Evolutionary conservation across 192 early-diverging fungal genomes (phyloP).

Genomic region (Pilobolus umbonatus): DNA sequence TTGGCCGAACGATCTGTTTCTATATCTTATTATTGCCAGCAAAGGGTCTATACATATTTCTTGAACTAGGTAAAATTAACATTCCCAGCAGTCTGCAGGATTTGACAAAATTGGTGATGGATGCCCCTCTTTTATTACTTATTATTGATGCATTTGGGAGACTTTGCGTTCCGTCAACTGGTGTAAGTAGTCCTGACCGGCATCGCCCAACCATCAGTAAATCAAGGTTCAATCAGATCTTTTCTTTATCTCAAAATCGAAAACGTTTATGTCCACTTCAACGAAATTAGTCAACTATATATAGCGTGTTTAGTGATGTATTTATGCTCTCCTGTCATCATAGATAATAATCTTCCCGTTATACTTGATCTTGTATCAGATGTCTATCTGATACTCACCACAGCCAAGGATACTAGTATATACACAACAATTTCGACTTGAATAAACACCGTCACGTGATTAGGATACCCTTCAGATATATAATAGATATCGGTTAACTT

Average conservation of each 20-base stretch:
- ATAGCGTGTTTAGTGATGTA: no score
- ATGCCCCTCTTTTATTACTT: slow-evolving; percentile 5
- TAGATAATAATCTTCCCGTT: no score
- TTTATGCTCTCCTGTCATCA: no score
- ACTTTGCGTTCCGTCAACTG: slow-evolving; percentile 2
- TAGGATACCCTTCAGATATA: no score
- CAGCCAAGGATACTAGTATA: no score
- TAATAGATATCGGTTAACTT: no score
- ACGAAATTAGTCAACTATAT: no score
- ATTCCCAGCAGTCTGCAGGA: background rate
- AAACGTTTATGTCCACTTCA: slow-evolving; percentile 2
- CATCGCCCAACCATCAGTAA: background rate
- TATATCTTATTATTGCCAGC: slow-evolving; percentile 7
- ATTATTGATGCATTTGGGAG: slow-evolving; percentile 8
- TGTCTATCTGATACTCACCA: no score
- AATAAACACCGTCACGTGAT: no score
- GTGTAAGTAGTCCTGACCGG: background rate
- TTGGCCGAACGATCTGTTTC: no score
- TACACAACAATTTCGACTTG: no score
- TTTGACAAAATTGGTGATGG: slow-evolving; percentile 6
- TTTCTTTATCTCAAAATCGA: slow-evolving; percentile 5
- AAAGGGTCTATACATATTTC: slow-evolving; percentile 11
- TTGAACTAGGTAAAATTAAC: background rate
- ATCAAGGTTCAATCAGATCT: slow-evolving; percentile 1
- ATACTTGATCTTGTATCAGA: no score